These are phyloP conservation scores for Mycena albidolilacea DNA, from an alignment of 768 basidiomycete genomes.

Conservation along the genomic window DNA sequence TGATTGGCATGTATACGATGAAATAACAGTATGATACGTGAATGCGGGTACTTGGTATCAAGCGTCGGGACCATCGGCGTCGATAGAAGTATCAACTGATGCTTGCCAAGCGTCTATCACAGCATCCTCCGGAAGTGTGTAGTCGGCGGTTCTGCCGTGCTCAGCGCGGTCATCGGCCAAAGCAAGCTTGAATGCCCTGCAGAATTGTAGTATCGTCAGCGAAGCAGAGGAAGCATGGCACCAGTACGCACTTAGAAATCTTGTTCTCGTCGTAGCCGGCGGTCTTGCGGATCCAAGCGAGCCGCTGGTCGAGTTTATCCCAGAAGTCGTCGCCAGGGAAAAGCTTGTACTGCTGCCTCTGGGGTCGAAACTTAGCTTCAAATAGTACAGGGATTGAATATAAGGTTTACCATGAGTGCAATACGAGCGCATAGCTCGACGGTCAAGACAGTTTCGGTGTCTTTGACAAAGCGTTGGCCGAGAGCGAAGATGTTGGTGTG, in stretches of 20 bases:
- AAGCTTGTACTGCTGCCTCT: no score
- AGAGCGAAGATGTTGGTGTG: conserved; percentile 12
- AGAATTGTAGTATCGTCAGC: no score
- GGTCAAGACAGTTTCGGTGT: conserved; percentile 1
- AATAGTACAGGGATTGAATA: no score
- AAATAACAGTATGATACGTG: no score
- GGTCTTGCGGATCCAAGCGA: background rate
- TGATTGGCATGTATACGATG: no score
- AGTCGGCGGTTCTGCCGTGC: conserved; percentile 2
- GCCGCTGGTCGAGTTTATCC: background rate
- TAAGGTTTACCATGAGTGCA: conserved; percentile 20
- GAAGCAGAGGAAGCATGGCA: no score
- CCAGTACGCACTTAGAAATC: background rate
- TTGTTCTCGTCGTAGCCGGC: background rate
- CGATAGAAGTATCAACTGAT: background rate
- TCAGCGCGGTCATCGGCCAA: background rate
- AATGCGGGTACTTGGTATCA: background rate
- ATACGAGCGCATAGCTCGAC: conserved; percentile 9
- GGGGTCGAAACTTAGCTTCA: no score
- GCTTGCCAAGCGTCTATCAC: background rate
- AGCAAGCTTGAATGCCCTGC: background rate
- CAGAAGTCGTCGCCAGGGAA: no score
- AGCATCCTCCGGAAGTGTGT: conserved; percentile 8
- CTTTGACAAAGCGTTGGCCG: conserved; percentile 19
- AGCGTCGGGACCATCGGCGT: background rate